A percentile compares a stretch with the other conserved stretches of the same genome.
Evolutionary conservation across 2,329 filamentous ascomycete species (phyloP).

Genomic region (Aspergillus pseudotamarii): DNA sequence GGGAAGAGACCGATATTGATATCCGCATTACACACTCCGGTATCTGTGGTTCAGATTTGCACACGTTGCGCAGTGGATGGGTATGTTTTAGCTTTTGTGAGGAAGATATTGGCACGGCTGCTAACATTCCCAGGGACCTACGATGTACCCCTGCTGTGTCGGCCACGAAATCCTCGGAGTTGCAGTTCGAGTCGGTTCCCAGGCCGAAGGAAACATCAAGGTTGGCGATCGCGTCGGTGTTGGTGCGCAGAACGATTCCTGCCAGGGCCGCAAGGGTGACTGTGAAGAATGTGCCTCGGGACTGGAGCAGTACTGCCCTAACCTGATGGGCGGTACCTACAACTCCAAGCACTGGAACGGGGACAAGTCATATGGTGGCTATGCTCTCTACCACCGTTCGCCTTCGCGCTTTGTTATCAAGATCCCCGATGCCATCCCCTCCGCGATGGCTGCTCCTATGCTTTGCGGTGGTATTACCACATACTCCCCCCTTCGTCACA

Average conservation of each 20-base stretch:
- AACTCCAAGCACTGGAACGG: constrained; percentile 49
- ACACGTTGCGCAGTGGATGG: constrained; percentile 57
- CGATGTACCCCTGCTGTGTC: constrained; percentile 53
- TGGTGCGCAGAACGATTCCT: constrained; percentile 62
- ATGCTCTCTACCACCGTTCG: constrained; percentile 58
- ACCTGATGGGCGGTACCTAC: constrained; percentile 32
- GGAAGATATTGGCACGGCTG: background rate
- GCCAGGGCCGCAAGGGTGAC: constrained; percentile 44
- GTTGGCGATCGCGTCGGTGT: constrained; percentile 52
- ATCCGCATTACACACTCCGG: constrained; percentile 67
- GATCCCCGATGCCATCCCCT: constrained; percentile 26
- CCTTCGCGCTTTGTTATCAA: constrained; percentile 62
- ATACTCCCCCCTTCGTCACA: constrained; percentile 21
- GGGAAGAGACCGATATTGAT: constrained; percentile 66
- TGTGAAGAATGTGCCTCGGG: constrained; percentile 57
- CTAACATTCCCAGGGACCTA: constrained; percentile 28
- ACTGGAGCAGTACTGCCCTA: constrained; percentile 36
- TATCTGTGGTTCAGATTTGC: constrained; percentile 65
- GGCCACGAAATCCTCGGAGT: constrained; percentile 68
- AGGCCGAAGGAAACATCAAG: constrained; percentile 36
- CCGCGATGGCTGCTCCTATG: constrained; percentile 21
- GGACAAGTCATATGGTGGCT: constrained; percentile 68
- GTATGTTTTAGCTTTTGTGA: constrained; percentile 23
- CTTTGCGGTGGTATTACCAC: constrained; percentile 22
- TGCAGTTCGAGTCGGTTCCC: constrained; percentile 58